Percentiles rank a stretch among this genome's conserved stretches.
These are phyloP conservation scores for Neolentinus lepideus DNA, from an alignment of 1,284 basidiomycete genomes.

Conservation along the genomic window DNA sequence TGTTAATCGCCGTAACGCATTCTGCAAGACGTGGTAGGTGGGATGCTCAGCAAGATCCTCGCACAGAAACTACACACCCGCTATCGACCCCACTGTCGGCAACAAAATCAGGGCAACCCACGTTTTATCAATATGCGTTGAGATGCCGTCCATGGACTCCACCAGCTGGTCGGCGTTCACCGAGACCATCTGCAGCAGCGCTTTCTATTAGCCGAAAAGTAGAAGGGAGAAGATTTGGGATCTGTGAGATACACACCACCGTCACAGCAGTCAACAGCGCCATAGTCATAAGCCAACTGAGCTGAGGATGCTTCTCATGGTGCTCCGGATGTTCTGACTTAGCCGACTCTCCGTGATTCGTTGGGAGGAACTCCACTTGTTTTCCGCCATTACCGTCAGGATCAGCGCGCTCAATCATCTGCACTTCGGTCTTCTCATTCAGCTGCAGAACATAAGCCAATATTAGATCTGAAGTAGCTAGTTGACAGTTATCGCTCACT, in stretches of 20 bases:
- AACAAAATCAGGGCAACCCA: conserved; percentile 85
- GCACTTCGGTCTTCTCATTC: not conserved
- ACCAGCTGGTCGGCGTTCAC: conserved; percentile 87
- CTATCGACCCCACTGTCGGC: conserved; percentile 83
- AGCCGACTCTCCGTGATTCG: conserved; percentile 4
- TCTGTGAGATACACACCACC: conserved; percentile 41
- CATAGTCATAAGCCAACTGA: conserved; percentile 47
- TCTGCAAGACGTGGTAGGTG: conserved; percentile 32
- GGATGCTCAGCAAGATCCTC: too few species aligned
- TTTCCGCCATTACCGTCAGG: conserved; percentile 2
- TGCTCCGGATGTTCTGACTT: conserved; percentile 30
- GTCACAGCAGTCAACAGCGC: conserved; percentile 53
- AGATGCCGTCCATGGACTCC: conserved; percentile 64
- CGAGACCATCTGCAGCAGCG: conserved; percentile 47
- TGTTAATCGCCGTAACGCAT: conserved; percentile 83
- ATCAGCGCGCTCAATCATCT: not conserved
- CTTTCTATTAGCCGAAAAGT: not conserved
- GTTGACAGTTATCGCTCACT: not conserved
- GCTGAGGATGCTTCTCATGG: conserved; percentile 40
- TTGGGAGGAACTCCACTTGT: not conserved
- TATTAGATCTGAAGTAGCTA: not conserved
- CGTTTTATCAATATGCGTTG: conserved; percentile 56
- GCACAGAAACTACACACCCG: conserved; percentile 37
- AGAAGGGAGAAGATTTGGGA: not conserved
- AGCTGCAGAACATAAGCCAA: not conserved